phyloP scores from a whole-genome alignment of 768 basidiomycete species.

The Cyclocybe aegerita region DNA sequence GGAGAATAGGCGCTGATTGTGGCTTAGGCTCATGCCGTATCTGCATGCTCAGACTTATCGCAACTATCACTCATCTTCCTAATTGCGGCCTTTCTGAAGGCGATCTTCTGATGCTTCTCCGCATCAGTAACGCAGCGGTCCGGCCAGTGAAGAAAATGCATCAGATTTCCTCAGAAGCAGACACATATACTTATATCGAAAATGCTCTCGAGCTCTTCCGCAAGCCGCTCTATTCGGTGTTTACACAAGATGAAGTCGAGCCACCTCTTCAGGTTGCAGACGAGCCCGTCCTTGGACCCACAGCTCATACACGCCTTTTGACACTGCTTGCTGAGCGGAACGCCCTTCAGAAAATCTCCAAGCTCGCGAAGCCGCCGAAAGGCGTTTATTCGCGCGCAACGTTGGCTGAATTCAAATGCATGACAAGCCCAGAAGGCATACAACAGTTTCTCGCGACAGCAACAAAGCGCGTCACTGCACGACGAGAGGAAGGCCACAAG shows the following conservation, averaged over 20 bases:
- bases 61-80: slow-evolving; percentile 19
- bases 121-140: slow-evolving; percentile 20
- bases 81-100: slow-evolving; percentile 18
- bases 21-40: slow-evolving; percentile 22
- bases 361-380: slow-evolving; percentile 19
- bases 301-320: slow-evolving; percentile 23
- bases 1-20: background rate
- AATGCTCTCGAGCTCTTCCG: slow-evolving; percentile 16
- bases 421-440: slow-evolving; percentile 21
- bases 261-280: slow-evolving; percentile 17
- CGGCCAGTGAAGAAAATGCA: slow-evolving; percentile 10
- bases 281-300: slow-evolving; percentile 25
- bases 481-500: slow-evolving; percentile 21
- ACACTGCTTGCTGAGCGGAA: slow-evolving; percentile 26
- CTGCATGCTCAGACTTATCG: slow-evolving; percentile 24
- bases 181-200: slow-evolving; percentile 12
- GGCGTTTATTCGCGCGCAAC: slow-evolving; percentile 18
- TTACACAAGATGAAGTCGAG: slow-evolving; percentile 14
- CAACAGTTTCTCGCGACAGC: slow-evolving; percentile 20
- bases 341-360: slow-evolving; percentile 17
- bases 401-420: slow-evolving; percentile 19
- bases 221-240: slow-evolving; percentile 16
- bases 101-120: slow-evolving; percentile 25
- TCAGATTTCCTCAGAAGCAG: background rate
- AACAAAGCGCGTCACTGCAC: slow-evolving; percentile 16